Evolutionary conservation across 495 filamentous ascomycete species (phyloP), one percentile per base, ranked within the genome.

Genomic region (Rhizodiscina lignyota): DNA sequence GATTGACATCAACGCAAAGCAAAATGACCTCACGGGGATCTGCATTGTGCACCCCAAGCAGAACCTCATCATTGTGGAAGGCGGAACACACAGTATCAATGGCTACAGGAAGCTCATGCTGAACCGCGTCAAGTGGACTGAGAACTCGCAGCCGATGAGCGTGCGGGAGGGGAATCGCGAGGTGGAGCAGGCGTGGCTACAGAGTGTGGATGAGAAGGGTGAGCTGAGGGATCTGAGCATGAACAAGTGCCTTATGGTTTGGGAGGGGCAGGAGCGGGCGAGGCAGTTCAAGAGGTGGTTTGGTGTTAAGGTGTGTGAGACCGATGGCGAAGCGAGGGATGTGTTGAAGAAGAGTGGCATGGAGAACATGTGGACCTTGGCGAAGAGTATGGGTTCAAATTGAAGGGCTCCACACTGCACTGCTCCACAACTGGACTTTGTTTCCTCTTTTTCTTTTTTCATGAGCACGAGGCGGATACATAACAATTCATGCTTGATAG

Each of bases 311-410:
- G 67, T 83, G 4, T 91, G 82, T 52, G 91, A 93, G 55, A 85
- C 77, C 5, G 89, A 99, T 54, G 70, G 70, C 18, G 73, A 84
- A 47, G 89, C 89, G 5, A 79, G 79, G 57, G 82, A 94, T 41
- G 67, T 74, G 22, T 53, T 99, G 43, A 58, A 70, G 2, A 70
- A 79, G 43, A 67, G 69, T 4, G 94, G 92, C 61, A 78, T 94
- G 72, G 89, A 96, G 53, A 91, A 74, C 47, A 85, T 96, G 48
- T 99, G 89, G 89, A 77, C 76, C n/a, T 60, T 85, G 51, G 89
- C 85, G 2, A 96, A 92, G 70, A 78, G 24, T 27, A 8, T 27
- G 24, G 24, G 24, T n/a, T n/a, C n/a, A n/a, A n/a, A n/a, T n/a
- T n/a, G n/a, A n/a, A n/a, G n/a, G n/a, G n/a, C n/a, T n/a, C n/a